Evolutionary conservation across 1,139 yeast species (phyloP), one percentile per base, ranked within the genome.

Genomic region (Saccharomyces hybrid): DNA sequence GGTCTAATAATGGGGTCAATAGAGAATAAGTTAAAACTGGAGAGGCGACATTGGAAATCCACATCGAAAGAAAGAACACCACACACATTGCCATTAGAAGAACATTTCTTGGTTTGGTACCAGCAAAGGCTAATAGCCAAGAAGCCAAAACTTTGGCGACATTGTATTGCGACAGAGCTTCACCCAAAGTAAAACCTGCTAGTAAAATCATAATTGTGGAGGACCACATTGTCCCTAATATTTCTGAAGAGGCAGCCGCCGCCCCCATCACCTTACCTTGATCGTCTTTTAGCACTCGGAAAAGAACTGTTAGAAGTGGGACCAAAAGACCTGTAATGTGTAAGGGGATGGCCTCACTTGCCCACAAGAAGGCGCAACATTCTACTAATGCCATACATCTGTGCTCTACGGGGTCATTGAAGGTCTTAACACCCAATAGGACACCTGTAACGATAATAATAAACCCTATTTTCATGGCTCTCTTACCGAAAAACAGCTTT

Each of bases 11-110:
- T 8, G 89, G 88, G 61, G 80, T 82, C 54, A 84, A 78, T 59
- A 85, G 74, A 1, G 88, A 82, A 65, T 82, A 84, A 61, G 89
- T 84, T 53, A 85, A 73, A 2, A 84, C 89, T 2, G 91, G 91
- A 0, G 89, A 84, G 0, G 91, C 91, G 52, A 85, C 90, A 63
- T 85, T 85, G 1, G 88, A 83, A 42, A 85, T 84, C 88, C 89
- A 84, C 88, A 84, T 84, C 1, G 88, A 82, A 14, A 85, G 75
- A 70, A 84, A 84, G 55, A 84, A 72, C 0, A n/a, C n/a, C n/a
- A n/a, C n/a, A n/a, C n/a, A n/a, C n/a, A n/a, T n/a, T n/a, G n/a
- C n/a, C n/a, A n/a, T 80, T 41, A 84, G 68, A 51, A 84, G 69
- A 14, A 84, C 84, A 48, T 78, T 75, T 56, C 84, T 76, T 32